These are phyloP conservation scores for Termitomyces sp. DNA, from an alignment of 768 basidiomycete species.

Conservation along the genomic window DNA sequence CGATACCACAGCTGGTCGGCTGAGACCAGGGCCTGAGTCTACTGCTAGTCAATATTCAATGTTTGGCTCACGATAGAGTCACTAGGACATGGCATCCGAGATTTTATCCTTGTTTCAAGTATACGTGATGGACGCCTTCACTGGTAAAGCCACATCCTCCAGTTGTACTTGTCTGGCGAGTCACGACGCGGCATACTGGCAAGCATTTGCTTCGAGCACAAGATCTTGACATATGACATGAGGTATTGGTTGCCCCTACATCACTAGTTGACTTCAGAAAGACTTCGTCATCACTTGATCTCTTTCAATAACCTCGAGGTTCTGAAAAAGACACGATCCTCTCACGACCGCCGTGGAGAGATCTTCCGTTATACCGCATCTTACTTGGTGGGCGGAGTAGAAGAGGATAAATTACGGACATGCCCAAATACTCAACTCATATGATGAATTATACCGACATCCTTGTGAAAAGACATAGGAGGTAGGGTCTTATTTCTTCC, in stretches of 20 bases:
- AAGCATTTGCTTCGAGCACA: not conserved
- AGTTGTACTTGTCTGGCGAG: no score
- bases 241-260: not conserved
- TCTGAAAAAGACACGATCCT: constrained; percentile 9
- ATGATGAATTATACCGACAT: constrained; percentile 2
- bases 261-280: not conserved
- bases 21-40: no score
- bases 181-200: no score
- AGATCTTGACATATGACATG: not conserved
- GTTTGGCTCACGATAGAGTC: not conserved
- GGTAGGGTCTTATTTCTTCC: not conserved
- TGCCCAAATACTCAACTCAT: not conserved
- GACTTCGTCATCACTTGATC: not conserved
- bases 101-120: no score
- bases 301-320: not conserved
- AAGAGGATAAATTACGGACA: constrained; percentile 18
- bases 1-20: no score
- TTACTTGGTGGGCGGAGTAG: constrained; percentile 7
- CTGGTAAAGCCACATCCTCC: no score
- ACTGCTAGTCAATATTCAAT: no score
- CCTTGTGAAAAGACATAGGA: not conserved
- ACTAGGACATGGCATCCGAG: no score
- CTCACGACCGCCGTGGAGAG: constrained; percentile 6
- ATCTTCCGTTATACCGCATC: not conserved
- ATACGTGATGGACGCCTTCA: no score